Evolutionary conservation across 805 yeast genomes (phyloP).

Genomic region (Wickerhamiella sergipiensis): DNA sequence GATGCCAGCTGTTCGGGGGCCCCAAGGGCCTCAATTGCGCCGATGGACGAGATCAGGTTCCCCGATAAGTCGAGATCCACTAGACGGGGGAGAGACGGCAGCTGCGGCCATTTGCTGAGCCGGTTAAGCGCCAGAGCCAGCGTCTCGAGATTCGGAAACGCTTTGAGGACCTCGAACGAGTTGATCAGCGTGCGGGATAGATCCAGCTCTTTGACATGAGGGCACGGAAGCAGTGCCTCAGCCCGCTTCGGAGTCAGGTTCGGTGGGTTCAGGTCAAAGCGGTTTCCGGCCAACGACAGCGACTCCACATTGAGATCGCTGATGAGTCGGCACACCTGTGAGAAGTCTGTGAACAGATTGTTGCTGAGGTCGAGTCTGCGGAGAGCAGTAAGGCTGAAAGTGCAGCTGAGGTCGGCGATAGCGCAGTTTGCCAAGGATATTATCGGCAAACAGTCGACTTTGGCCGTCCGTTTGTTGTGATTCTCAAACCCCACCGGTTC

Average conservation of each 20-base stretch:
- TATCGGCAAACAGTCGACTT: conserved; percentile 32
- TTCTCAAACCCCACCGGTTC: conserved; percentile 56
- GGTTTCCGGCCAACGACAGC: conserved; percentile 36
- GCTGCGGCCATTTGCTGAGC: conserved; percentile 24
- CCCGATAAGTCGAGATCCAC: conserved; percentile 26
- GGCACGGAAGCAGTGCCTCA: too few species aligned
- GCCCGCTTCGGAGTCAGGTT: too few species aligned
- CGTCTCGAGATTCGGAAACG: conserved; percentile 7
- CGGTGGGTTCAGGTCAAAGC: too few species aligned
- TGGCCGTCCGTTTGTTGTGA: conserved; percentile 33
- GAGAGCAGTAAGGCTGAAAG: conserved; percentile 4
- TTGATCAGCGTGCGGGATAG: conserved; percentile 24
- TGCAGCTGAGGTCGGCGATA: not conserved
- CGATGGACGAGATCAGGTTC: conserved; percentile 24
- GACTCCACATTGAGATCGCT: conserved; percentile 25
- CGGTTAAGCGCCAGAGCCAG: conserved; percentile 25
- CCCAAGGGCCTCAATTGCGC: too few species aligned
- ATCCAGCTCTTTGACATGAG: conserved; percentile 21
- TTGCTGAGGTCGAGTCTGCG: conserved; percentile 42
- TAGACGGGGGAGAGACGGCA: conserved; percentile 8
- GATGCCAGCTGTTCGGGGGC: not conserved
- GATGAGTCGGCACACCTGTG: conserved; percentile 28
- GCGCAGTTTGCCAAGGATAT: conserved; percentile 37
- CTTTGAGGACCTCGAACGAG: not conserved
- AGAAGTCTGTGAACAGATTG: conserved; percentile 38